phyloP scores from a whole-genome alignment of 495 filamentous ascomycete species.

The Penicillium chermesinum region DNA sequence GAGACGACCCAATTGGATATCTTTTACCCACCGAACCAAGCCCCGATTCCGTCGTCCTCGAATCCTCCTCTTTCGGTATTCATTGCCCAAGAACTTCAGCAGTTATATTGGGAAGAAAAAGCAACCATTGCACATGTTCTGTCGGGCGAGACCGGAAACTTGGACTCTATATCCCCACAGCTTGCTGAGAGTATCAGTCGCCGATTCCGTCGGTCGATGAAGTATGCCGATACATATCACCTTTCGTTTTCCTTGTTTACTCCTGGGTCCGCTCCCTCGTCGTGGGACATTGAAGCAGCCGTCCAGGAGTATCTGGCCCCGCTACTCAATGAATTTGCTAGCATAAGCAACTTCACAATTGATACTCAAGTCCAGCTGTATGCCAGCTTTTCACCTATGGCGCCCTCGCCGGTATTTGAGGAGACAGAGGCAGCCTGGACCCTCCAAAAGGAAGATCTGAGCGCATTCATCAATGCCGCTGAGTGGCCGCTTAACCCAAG shows the following conservation, averaged over 20 bases:
- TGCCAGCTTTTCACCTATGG: conserved; percentile 70
- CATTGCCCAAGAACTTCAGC: conserved; percentile 72
- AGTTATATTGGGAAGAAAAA: conserved; percentile 82
- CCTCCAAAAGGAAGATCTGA: conserved; percentile 79
- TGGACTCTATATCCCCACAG: conserved; percentile 39
- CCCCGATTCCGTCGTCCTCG: conserved; percentile 61
- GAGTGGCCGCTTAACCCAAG: conserved; percentile 96
- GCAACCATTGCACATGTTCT: conserved; percentile 81
- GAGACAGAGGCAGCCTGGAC: conserved; percentile 52
- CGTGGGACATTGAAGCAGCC: conserved; percentile 86
- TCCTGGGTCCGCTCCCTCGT: conserved; percentile 66
- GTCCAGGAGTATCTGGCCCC: conserved; percentile 78
- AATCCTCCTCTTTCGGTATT: conserved; percentile 73
- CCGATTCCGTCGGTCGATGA: conserved; percentile 73
- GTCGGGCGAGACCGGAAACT: conserved; percentile 36
- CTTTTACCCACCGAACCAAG: conserved; percentile 69
- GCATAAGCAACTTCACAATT: conserved; percentile 92
- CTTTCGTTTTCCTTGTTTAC: conserved; percentile 94
- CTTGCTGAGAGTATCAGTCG: conserved; percentile 49
- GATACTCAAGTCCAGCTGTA: conserved; percentile 96
- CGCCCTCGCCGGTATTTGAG: conserved; percentile 54
- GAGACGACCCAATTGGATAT: conserved; percentile 72
- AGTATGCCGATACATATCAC: conserved; percentile 92
- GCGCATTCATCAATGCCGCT: conserved; percentile 92
- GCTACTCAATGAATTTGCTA: conserved; percentile 66